Percentiles rank a stretch among this genome's conserved stretches.
phyloP scores from a whole-genome alignment of 495 filamentous ascomycete species.

The Opeltia flavorubescens region DNA sequence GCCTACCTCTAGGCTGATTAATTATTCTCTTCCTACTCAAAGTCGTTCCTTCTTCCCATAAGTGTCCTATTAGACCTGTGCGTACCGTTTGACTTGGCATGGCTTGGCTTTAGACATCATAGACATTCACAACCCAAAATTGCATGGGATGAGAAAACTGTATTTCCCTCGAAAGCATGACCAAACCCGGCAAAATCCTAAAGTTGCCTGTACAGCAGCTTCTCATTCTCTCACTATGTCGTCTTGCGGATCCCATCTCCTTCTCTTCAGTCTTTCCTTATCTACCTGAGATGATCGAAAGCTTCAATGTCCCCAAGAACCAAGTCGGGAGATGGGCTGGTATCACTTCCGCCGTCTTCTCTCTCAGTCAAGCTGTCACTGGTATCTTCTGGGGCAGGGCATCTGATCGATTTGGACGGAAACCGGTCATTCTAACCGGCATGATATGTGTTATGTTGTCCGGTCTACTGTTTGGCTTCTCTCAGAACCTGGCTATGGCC shows the following conservation, averaged over 20 bases:
- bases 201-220: slow-evolving; percentile 37
- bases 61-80: no score
- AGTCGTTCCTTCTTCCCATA: not conserved
- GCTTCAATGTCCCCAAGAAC: slow-evolving; percentile 55
- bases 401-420: slow-evolving; percentile 60
- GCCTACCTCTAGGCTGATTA: not conserved
- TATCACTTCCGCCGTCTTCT: slow-evolving; percentile 59
- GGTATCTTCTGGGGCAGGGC: slow-evolving; percentile 69
- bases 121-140: no score
- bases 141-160: no score
- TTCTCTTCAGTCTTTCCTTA: slow-evolving; percentile 49
- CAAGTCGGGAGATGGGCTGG: slow-evolving; percentile 69
- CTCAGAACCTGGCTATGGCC: slow-evolving; percentile 54
- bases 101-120: not conserved
- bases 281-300: slow-evolving; percentile 76
- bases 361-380: slow-evolving; percentile 54
- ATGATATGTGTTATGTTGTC: slow-evolving; percentile 59
- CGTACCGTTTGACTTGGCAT: not conserved
- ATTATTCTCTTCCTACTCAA: not conserved
- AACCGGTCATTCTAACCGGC: slow-evolving; percentile 57
- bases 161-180: no score
- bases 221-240: slow-evolving; percentile 49
- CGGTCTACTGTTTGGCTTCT: slow-evolving; percentile 66
- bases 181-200: slow-evolving; percentile 6
- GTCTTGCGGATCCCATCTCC: slow-evolving; percentile 63